Evolutionary conservation across 129 eudicot species (phyloP), one percentile per base, ranked within the genome.

Genomic region (Pittosporum tobira): DNA sequence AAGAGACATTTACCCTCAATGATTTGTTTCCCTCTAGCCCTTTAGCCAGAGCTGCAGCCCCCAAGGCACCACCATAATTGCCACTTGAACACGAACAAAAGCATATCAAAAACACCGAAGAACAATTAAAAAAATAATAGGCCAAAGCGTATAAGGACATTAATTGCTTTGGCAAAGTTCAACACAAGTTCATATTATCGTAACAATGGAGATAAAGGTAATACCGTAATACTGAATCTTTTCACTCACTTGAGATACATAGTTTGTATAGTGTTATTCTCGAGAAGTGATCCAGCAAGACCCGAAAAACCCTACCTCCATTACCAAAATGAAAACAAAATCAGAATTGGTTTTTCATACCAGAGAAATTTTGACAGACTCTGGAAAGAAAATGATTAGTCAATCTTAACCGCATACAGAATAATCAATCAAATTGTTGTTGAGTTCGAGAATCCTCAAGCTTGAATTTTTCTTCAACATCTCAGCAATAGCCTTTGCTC

Each of bases 301-400:
- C 96, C 79, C 63, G 99, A 75, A 81, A 91, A 91, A 61, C 99
- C 99, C 99, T 91, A 86, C 73, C 81, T 72, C 84, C 83, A 69
- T 63, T 59, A 34, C 69, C 76, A 80, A 73, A 71, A 59, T 22
- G 48, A 69, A 61, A 42, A 63, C 24, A 57, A 26, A 43, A 76
- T 37, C 61, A 53, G 60, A 65, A 57, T 65, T 52, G 48, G 70
- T 47, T 47, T n/a, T 6, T 26, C 27, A 19, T 5, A 46, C 24
- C 25, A 38, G 29, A 43, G 40, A 15, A 51, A 26, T 26, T 47
- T 27, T 18, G 14, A 25, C 28, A 24, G 12, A 62, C 30, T 30
- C 27, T 48, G 15, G 28, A 37, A 26, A 8, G 44, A 54, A 54
- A 12, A 65, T n/a, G n/a, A n/a, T n/a, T 28, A 61, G 44, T 23